phyloP scores from a whole-genome alignment of 345 rosid species.

The Mangifera indica region DNA sequence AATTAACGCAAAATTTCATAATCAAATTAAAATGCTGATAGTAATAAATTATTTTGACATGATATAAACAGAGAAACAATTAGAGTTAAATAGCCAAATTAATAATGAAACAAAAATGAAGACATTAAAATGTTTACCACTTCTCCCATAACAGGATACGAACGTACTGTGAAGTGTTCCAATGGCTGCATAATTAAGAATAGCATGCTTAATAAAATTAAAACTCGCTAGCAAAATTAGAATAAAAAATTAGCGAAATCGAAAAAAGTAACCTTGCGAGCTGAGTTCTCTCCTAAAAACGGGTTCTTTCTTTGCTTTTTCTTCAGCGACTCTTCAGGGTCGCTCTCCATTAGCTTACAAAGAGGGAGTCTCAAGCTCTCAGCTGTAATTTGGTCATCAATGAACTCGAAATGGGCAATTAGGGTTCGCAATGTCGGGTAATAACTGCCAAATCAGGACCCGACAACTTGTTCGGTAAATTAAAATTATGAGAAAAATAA shows the following conservation, averaged over 20 bases:
- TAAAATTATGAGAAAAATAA: not conserved
- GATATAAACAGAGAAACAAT: not conserved
- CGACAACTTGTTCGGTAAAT: not conserved
- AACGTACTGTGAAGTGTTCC: constrained; percentile 11
- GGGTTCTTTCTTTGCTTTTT: constrained; percentile 32
- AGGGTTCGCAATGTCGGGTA: constrained; percentile 9
- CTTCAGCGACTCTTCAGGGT: constrained; percentile 35
- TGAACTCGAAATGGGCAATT: not conserved
- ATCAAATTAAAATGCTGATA: too few species aligned
- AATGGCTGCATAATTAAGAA: constrained; percentile 19
- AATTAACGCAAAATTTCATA: too few species aligned
- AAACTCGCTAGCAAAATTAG: not conserved
- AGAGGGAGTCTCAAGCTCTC: too few species aligned
- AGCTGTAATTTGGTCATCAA: not conserved
- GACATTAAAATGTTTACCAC: constrained; percentile 32
- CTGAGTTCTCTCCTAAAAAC: constrained; percentile 15
- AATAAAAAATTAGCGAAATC: too few species aligned
- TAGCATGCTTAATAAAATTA: not conserved
- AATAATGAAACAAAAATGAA: not conserved
- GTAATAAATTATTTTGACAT: not conserved
- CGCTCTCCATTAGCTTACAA: constrained; percentile 30
- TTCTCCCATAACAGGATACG: constrained; percentile 40
- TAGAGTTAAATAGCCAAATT: not conserved
- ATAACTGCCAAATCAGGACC: constrained; percentile 3
- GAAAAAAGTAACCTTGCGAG: constrained; percentile 22